Conservation (phyloP, 2,329 filamentous ascomycete species). For the Dryadomyces quercus-mongolicae region DNA sequence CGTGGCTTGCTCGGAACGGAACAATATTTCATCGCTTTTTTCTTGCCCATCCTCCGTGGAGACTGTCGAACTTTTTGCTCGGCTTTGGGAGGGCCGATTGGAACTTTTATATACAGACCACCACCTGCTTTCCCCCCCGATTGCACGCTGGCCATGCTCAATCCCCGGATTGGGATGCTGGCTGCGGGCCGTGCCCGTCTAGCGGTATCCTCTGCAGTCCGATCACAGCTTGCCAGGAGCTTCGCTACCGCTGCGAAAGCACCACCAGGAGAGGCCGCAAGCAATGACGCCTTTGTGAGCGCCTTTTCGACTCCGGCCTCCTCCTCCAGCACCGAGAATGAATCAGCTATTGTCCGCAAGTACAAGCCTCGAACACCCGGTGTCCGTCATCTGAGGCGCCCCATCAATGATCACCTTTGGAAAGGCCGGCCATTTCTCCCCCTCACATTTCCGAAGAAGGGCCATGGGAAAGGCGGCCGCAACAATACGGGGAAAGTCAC, state of each 20-base stretch:
- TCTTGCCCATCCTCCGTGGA: not conserved
- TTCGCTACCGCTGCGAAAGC: conserved; percentile 10
- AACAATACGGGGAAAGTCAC: conserved; percentile 81
- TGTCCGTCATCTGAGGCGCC: conserved; percentile 78
- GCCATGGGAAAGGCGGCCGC: conserved; percentile 82
- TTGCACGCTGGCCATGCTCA: conserved; percentile 40
- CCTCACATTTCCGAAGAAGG: conserved; percentile 85
- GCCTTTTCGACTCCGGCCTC: not conserved
- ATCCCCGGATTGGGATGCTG: conserved; percentile 48
- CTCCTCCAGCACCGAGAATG: conserved; percentile 13
- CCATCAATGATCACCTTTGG: conserved; percentile 94
- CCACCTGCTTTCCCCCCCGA: not conserved
- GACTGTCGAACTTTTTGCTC: not conserved
- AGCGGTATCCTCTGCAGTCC: not conserved
- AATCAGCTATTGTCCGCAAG: conserved; percentile 52
- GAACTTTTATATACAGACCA: not conserved
- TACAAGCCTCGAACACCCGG: conserved; percentile 93
- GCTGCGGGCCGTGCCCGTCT: conserved; percentile 15
- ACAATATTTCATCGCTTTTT: not conserved
- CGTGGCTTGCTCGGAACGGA: not conserved
- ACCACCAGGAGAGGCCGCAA: not conserved
- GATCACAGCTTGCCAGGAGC: conserved; percentile 10
- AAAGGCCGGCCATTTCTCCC: conserved; percentile 75
- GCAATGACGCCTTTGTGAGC: not conserved
- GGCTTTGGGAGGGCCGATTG: not conserved